phyloP scores from a whole-genome alignment of 179 eudicot genomes.

The Amaranthus tricolor region DNA sequence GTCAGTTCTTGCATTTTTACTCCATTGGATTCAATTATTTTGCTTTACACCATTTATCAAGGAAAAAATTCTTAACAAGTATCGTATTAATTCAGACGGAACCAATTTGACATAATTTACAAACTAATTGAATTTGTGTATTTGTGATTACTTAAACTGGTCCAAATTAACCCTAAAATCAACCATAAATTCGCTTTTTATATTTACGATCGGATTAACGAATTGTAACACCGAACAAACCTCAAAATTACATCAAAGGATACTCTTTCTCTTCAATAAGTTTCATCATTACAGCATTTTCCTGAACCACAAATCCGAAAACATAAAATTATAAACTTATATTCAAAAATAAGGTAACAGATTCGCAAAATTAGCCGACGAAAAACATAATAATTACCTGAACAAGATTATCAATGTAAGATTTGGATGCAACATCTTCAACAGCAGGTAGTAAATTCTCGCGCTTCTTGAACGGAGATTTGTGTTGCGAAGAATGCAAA shows the following conservation, averaged over 20 bases:
- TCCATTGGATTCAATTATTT: constrained; percentile 64
- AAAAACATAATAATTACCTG: constrained; percentile 29
- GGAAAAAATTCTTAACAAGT: constrained; percentile 10
- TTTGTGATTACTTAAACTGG: too few species aligned
- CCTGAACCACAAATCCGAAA: constrained; percentile 35
- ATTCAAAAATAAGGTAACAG: background rate
- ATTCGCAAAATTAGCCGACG: background rate
- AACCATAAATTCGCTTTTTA: too few species aligned
- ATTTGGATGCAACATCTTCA: constrained; percentile 30
- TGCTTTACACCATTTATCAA: constrained; percentile 36
- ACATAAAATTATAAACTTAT: background rate
- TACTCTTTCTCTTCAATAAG: constrained; percentile 70
- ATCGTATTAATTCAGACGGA: too few species aligned
- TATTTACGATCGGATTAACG: too few species aligned
- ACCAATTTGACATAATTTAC: too few species aligned
- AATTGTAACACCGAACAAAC: background rate
- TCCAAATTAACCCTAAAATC: too few species aligned
- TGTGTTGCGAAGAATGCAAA: constrained; percentile 35
- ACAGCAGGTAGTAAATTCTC: constrained; percentile 21
- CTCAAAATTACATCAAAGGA: background rate
- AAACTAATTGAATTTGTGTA: too few species aligned
- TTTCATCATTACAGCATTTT: constrained; percentile 52
- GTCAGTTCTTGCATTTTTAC: constrained; percentile 60
- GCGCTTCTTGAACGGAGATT: constrained; percentile 33
- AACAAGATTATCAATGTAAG: constrained; percentile 39